Evolutionary conservation across 1,284 basidiomycete genomes (phyloP).

Genomic region (Amylostereum areolatum): DNA sequence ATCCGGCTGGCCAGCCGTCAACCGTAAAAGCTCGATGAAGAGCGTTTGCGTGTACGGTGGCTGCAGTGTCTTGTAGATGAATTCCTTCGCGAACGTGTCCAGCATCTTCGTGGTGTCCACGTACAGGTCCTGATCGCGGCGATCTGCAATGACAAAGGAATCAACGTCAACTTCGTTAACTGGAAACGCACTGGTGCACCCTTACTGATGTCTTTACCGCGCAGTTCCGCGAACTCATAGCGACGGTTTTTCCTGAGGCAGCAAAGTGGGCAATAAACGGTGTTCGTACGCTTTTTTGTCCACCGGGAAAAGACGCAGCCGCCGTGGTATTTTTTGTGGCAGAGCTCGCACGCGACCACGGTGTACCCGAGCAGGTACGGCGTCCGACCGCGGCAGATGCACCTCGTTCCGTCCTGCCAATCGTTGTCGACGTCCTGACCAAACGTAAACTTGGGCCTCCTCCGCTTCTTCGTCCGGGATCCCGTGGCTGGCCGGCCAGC

Average conservation of each 20-base stretch:
- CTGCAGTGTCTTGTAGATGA: slow-evolving; percentile 60
- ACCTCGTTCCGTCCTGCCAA: slow-evolving; percentile 69
- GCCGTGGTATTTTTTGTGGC: slow-evolving; percentile 62
- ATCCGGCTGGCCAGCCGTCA: slow-evolving; percentile 44
- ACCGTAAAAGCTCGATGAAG: slow-evolving; percentile 69
- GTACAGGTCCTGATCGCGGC: slow-evolving; percentile 46
- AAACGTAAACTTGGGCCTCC: slow-evolving; percentile 66
- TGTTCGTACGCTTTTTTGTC: slow-evolving; percentile 26
- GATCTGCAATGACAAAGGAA: slow-evolving; percentile 26
- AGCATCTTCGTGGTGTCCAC: slow-evolving; percentile 69
- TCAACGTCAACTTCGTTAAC: slow-evolving; percentile 6
- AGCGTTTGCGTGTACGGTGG: slow-evolving; percentile 61
- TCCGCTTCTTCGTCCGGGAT: slow-evolving; percentile 50
- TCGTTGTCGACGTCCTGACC: slow-evolving; percentile 70
- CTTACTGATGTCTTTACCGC: slow-evolving; percentile 61
- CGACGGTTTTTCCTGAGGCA: slow-evolving; percentile 62
- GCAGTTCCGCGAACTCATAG: slow-evolving; percentile 68
- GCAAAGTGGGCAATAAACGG: slow-evolving; percentile 66
- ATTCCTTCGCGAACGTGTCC: slow-evolving; percentile 63
- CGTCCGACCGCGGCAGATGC: slow-evolving; percentile 71
- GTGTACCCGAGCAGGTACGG: slow-evolving; percentile 52
- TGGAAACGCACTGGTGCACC: slow-evolving; percentile 12
- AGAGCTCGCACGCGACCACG: slow-evolving; percentile 60
- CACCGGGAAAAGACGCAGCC: slow-evolving; percentile 66
- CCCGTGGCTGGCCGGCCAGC: slow-evolving; percentile 58